These are phyloP conservation scores for Sarocladium kiliense DNA, from an alignment of 2,329 filamentous ascomycete species.

Conservation along the genomic window DNA sequence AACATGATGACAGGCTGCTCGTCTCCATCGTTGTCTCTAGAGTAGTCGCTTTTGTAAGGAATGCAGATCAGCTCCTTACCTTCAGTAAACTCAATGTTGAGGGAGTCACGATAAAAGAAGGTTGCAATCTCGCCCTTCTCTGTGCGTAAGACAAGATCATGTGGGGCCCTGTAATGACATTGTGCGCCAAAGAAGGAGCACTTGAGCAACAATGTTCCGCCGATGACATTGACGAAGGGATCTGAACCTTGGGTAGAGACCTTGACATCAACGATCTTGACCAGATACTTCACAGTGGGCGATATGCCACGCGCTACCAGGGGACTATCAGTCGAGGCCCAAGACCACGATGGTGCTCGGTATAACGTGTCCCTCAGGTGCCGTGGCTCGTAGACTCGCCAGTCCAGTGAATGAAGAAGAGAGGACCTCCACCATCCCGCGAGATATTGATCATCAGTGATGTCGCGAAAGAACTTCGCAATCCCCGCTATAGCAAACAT, in stretches of 20 bases:
- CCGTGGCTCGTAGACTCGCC: slow-evolving; percentile 15
- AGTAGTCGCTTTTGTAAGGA: background rate
- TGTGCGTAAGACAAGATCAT: background rate
- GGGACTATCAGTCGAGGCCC: slow-evolving; percentile 8
- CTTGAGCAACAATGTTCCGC: background rate
- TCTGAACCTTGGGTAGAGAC: background rate
- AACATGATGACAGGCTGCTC: background rate
- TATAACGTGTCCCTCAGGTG: slow-evolving; percentile 2
- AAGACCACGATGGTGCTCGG: slow-evolving; percentile 20
- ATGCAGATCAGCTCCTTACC: background rate
- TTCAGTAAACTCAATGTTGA: background rate
- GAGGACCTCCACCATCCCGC: slow-evolving; percentile 20
- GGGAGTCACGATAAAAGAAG: background rate
- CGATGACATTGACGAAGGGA: background rate
- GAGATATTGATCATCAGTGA: slow-evolving; percentile 17
- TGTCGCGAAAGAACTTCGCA: slow-evolving; percentile 15
- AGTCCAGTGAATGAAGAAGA: slow-evolving; percentile 15
- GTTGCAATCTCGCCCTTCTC: background rate
- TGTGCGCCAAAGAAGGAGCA: background rate
- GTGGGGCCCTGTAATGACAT: background rate
- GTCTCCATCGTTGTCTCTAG: background rate
- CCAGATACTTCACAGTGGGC: background rate
- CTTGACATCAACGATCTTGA: background rate
- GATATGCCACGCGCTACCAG: background rate
- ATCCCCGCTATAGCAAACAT: slow-evolving; percentile 20